Percentiles rank a stretch among this genome's conserved stretches.
Evolutionary conservation across 202 grass and related monocot species (phyloP).

Genomic region (Alloteropsis angusta): DNA sequence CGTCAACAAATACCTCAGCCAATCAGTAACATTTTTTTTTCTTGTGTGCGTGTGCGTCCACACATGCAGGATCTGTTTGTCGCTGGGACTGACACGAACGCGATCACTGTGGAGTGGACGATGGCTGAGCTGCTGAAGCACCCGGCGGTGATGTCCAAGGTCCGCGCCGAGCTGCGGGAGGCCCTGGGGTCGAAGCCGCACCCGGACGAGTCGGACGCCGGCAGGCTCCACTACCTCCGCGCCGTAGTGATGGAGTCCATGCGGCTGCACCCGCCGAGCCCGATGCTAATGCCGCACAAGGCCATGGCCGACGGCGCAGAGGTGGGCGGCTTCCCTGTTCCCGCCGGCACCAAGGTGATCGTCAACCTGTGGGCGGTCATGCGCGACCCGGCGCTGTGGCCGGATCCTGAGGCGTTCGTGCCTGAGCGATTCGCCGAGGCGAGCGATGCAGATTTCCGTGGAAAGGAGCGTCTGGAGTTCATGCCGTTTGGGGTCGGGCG

Average conservation of each 20-base stretch:
- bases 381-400: slow-evolving; percentile 37
- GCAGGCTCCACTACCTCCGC: slow-evolving; percentile 44
- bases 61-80: slow-evolving; percentile 39
- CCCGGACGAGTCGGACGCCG: slow-evolving; percentile 40
- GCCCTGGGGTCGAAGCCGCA: slow-evolving; percentile 23
- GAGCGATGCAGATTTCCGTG: slow-evolving; percentile 22
- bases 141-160: slow-evolving; percentile 35
- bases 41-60: neutral
- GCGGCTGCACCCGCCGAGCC: slow-evolving; percentile 48
- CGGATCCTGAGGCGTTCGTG: slow-evolving; percentile 29
- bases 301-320: slow-evolving; percentile 28
- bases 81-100: slow-evolving; percentile 47
- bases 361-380: slow-evolving; percentile 41
- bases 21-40: neutral
- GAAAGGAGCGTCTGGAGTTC: slow-evolving; percentile 3
- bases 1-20: neutral
- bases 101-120: slow-evolving; percentile 63
- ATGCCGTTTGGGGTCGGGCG: neutral
- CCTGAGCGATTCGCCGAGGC: slow-evolving; percentile 45
- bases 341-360: slow-evolving; percentile 43
- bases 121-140: slow-evolving; percentile 57
- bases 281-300: slow-evolving; percentile 47
- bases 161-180: slow-evolving; percentile 29
- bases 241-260: slow-evolving; percentile 63
- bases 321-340: slow-evolving; percentile 32